Percentiles rank a stretch among this genome's conserved stretches.
Conservation (phyloP, 306 rosid genomes). For the Phaseolus lunatus region DNA sequence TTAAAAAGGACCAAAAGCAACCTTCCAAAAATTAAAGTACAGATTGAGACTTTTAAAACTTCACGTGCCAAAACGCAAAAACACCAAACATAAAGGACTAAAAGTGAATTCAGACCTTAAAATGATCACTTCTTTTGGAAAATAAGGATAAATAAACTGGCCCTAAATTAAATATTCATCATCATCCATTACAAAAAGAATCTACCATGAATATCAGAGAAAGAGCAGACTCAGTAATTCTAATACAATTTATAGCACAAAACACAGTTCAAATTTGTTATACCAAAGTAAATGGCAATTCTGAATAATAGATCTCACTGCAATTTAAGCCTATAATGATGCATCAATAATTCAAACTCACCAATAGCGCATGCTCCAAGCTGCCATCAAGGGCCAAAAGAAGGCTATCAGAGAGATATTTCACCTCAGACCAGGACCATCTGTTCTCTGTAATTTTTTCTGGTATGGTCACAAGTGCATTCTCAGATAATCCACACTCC, state of each 20-base stretch:
- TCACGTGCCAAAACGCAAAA: too few relatives aligned
- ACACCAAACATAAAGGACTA: too few relatives aligned
- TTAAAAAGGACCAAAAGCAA: too few relatives aligned
- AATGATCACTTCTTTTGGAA: too few relatives aligned
- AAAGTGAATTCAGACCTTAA: too few relatives aligned
- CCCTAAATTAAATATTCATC: not conserved
- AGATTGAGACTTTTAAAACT: too few relatives aligned
- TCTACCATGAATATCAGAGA: not conserved
- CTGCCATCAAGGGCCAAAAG: conserved; percentile 97
- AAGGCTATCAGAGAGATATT: conserved; percentile 86
- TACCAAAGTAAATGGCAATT: not conserved
- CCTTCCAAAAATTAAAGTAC: too few relatives aligned
- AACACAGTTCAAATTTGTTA: not conserved
- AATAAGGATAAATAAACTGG: too few relatives aligned
- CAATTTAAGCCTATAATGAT: conserved; percentile 5
- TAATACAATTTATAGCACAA: conserved; percentile 4
- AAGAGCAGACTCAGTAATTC: not conserved
- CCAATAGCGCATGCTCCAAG: conserved; percentile 94
- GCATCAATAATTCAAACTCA: conserved; percentile 53
- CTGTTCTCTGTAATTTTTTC: conserved; percentile 72
- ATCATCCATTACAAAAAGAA: conserved; percentile 8
- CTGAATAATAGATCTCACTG: not conserved
- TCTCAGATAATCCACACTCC: conserved; percentile 83
- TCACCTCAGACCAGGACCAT: conserved; percentile 96
- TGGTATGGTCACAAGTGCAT: conserved; percentile 69